phyloP scores from a whole-genome alignment of 306 rosid genomes.

The Gillenia trifoliata region DNA sequence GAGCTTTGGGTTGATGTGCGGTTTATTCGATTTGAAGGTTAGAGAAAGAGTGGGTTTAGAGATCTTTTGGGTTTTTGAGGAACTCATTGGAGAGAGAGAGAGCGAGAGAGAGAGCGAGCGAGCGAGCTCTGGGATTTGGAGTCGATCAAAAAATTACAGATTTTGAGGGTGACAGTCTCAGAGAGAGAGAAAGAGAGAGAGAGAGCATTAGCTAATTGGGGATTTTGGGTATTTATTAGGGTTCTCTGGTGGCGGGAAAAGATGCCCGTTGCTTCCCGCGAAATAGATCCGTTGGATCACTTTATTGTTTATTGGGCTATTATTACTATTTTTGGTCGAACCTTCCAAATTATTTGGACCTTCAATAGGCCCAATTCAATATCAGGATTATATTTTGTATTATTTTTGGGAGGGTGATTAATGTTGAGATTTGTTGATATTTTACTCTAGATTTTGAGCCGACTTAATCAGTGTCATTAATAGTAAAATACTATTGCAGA shows the following conservation, averaged over 20 bases:
- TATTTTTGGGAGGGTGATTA: too few relatives aligned
- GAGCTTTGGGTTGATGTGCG: constrained; percentile 18
- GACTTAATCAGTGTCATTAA: background rate
- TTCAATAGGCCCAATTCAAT: background rate
- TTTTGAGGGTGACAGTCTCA: background rate
- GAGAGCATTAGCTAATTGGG: background rate
- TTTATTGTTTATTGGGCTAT: background rate
- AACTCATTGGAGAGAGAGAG: constrained; percentile 29
- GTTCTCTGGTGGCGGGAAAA: constrained; percentile 34
- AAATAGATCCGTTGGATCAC: constrained; percentile 54
- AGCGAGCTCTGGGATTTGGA: background rate
- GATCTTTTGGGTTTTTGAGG: constrained; percentile 18
- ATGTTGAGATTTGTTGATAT: too few relatives aligned
- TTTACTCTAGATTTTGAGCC: too few relatives aligned
- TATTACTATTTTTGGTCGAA: background rate
- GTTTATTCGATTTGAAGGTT: constrained; percentile 38
- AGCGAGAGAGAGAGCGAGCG: background rate
- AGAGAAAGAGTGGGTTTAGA: background rate
- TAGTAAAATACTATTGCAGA: background rate
- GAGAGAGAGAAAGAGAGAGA: background rate
- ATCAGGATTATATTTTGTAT: too few relatives aligned
- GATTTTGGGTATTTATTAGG: background rate
- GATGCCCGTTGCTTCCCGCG: constrained; percentile 49
- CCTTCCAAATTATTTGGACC: background rate
- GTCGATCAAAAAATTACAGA: background rate